phyloP scores from a whole-genome alignment of 2,329 filamentous ascomycete species.

The Cladosporium sp. region DNA sequence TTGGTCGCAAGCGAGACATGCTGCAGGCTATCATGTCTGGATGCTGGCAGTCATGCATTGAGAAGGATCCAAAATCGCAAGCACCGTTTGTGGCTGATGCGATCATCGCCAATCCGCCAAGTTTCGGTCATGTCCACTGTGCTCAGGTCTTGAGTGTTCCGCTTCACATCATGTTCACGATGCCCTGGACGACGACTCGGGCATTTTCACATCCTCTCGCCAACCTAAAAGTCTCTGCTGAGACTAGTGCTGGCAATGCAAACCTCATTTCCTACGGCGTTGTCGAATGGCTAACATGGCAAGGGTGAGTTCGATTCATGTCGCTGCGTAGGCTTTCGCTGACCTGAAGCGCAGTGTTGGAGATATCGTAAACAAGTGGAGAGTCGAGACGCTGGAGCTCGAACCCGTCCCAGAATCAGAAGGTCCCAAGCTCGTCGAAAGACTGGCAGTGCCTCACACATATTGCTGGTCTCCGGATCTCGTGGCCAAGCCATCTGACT shows the following conservation, averaged over 20 bases:
- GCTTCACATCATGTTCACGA: slow-evolving; percentile 85
- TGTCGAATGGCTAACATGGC: slow-evolving; percentile 87
- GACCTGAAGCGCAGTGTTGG: slow-evolving; percentile 52
- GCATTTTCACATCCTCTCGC: slow-evolving; percentile 80
- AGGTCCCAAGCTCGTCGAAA: slow-evolving; percentile 72
- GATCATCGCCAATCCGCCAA: slow-evolving; percentile 72
- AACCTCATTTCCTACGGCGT: slow-evolving; percentile 78
- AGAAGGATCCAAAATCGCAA: slow-evolving; percentile 19
- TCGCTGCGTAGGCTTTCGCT: neutral
- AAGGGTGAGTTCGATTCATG: slow-evolving; percentile 47
- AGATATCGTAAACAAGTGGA: slow-evolving; percentile 72
- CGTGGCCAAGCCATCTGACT: slow-evolving; percentile 16
- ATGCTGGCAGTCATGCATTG: slow-evolving; percentile 27
- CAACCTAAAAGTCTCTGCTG: slow-evolving; percentile 67
- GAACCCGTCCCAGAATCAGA: slow-evolving; percentile 68
- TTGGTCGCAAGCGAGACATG: slow-evolving; percentile 19
- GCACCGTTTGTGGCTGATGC: slow-evolving; percentile 80
- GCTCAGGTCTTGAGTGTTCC: slow-evolving; percentile 70
- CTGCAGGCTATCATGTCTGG: slow-evolving; percentile 26
- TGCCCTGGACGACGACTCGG: slow-evolving; percentile 83
- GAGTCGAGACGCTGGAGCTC: slow-evolving; percentile 63
- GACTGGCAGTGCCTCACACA: slow-evolving; percentile 69
- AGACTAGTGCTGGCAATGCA: slow-evolving; percentile 65
- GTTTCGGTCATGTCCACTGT: slow-evolving; percentile 69
- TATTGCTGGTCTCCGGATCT: slow-evolving; percentile 51